Evolutionary conservation across 2,329 filamentous ascomycete species (phyloP).

Genomic region (Boeremia exigua): DNA sequence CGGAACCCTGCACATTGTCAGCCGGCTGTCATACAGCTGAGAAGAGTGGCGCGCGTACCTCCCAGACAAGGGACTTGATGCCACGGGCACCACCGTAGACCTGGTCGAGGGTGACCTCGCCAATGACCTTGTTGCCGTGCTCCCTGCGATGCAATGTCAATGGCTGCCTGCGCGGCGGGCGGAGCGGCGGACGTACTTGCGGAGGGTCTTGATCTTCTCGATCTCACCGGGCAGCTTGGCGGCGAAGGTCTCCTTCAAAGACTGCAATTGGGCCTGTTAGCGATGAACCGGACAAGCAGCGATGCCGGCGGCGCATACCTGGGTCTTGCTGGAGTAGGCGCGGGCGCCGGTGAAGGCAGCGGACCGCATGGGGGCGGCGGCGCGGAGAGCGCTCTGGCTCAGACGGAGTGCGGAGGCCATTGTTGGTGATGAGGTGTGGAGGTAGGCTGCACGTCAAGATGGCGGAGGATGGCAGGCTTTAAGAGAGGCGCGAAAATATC

Average conservation of each 20-base stretch:
- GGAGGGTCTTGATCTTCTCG: slow-evolving; percentile 98
- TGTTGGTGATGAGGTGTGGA: slow-evolving; percentile 51
- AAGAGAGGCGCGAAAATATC: slow-evolving; percentile 37
- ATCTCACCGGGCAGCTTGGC: slow-evolving; percentile 95
- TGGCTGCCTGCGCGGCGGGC: slow-evolving; percentile 10
- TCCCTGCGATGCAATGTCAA: slow-evolving; percentile 66
- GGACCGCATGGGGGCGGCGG: slow-evolving; percentile 69
- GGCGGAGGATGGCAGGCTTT: slow-evolving; percentile 44
- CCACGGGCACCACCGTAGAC: slow-evolving; percentile 99
- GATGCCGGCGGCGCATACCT: slow-evolving; percentile 62
- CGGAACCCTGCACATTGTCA: slow-evolving; percentile 60
- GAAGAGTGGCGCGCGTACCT: slow-evolving; percentile 52
- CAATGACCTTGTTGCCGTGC: slow-evolving; percentile 91
- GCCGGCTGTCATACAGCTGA: slow-evolving; percentile 46
- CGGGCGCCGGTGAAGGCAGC: slow-evolving; percentile 82
- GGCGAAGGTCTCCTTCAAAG: slow-evolving; percentile 97
- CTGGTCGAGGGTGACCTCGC: slow-evolving; percentile 98
- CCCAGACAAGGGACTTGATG: slow-evolving; percentile 98
- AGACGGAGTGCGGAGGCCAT: slow-evolving; percentile 88
- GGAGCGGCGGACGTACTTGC: slow-evolving; percentile 69
- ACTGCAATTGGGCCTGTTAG: slow-evolving; percentile 62
- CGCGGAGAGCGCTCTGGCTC: slow-evolving; percentile 80
- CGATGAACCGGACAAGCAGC: slow-evolving; percentile 19
- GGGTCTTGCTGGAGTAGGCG: slow-evolving; percentile 91
- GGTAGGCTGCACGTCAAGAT: slow-evolving; percentile 28